These are phyloP conservation scores for Grosmannia penicillata DNA, from an alignment of 2,329 filamentous ascomycete species.

Conservation along the genomic window DNA sequence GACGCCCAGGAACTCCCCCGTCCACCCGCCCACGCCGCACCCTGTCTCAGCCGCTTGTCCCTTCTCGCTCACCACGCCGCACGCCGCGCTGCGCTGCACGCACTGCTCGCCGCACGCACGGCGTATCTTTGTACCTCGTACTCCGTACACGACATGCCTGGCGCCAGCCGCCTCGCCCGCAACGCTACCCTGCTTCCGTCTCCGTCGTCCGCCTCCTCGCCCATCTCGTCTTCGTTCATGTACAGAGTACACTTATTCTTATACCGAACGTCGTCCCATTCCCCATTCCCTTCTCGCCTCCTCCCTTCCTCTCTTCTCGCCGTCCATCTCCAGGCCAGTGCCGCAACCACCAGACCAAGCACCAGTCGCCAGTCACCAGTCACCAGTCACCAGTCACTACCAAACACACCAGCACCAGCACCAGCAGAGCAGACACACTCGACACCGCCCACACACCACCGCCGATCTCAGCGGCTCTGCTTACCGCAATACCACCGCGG, in stretches of 20 bases:
- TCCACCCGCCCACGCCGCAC: neutral
- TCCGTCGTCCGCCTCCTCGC: neutral
- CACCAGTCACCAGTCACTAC: no score
- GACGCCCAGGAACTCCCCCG: neutral
- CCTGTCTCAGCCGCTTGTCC: constrained; percentile 3
- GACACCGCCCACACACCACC: no score
- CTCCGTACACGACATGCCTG: no score
- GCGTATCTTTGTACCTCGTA: constrained; percentile 2
- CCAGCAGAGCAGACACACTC: no score
- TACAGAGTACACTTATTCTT: constrained; percentile 1
- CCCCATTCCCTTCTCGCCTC: neutral
- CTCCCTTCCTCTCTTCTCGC: neutral
- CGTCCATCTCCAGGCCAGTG: neutral
- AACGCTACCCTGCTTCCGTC: constrained; percentile 1
- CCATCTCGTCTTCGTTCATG: neutral
- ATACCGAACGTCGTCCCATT: constrained; percentile 7
- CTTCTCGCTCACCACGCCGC: neutral
- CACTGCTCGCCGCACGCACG: constrained; percentile 1
- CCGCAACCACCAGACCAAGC: neutral
- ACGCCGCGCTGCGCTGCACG: neutral
- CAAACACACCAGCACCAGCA: no score
- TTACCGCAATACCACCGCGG: no score
- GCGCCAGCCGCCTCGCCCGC: neutral
- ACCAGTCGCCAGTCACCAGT: no score
- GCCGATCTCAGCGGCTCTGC: no score